These are phyloP conservation scores for Pterocarpus santalinus DNA, from an alignment of 306 rosid genomes.

Conservation along the genomic window DNA sequence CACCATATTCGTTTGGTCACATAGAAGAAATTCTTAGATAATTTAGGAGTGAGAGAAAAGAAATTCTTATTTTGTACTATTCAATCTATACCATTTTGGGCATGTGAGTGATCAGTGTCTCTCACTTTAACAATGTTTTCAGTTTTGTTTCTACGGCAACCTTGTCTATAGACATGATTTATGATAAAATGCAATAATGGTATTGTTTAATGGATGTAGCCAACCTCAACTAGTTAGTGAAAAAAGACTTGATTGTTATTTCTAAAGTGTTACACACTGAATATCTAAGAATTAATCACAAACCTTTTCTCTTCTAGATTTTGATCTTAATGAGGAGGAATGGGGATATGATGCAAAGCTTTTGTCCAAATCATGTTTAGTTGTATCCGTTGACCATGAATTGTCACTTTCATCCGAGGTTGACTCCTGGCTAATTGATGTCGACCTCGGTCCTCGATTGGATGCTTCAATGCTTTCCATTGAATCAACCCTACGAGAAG, in stretches of 20 bases:
- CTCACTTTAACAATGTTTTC: no score
- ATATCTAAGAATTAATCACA: neutral
- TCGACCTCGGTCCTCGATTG: conserved; percentile 42
- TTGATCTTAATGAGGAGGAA: conserved; percentile 53
- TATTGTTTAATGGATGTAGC: no score
- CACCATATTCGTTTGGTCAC: neutral
- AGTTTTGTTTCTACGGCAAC: no score
- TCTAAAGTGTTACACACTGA: neutral
- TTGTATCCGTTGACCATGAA: conserved; percentile 50
- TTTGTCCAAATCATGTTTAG: conserved; percentile 52
- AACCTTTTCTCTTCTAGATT: conserved; percentile 2
- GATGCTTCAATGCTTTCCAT: conserved; percentile 52
- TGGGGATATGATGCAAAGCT: conserved; percentile 46
- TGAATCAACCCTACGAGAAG: conserved; percentile 45
- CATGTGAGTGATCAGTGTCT: neutral
- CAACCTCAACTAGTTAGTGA: no score
- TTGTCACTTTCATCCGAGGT: conserved; percentile 44
- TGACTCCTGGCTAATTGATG: conserved; percentile 47
- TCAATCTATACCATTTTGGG: neutral
- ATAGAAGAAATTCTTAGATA: neutral
- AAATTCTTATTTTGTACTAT: no score
- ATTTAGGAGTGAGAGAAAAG: no score
- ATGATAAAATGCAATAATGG: no score
- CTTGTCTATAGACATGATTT: no score
- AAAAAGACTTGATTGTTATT: no score